Base-by-base conservation (phyloP, 176 grass and related monocot genomes). In the Aegilops longissima region DNA sequence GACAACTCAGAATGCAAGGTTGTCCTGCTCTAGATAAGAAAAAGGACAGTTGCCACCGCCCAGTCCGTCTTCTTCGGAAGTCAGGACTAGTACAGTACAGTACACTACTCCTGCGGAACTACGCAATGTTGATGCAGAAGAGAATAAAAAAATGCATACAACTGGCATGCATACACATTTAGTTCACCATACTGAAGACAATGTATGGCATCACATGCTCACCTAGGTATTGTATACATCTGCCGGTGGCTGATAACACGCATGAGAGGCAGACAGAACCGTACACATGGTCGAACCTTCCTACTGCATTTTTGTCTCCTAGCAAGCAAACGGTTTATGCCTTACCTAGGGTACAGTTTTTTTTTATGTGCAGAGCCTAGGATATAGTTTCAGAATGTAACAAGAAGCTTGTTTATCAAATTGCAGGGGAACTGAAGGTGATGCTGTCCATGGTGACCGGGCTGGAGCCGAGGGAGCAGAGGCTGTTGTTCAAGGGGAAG, bases 401-500 rank as follows among this genome's bases (percentile, higher is more conserved):
- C 62, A 67, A 12, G 24, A 78, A 75, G 2, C 7, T 68, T 24
- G 12, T 34, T 51, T 30, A 11, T 75, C 38, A 71, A 27, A 74
- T 77, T 88, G 58, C 84, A 99, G 97, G 94, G 23, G 92, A 94
- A 13, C 80, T 96, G 89, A 99, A 99, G 94, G 84, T 91, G 59
- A 73, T 88, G 21, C 14, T 96, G 66, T 81, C 90, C 62, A 87
- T 91, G 87, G 77, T 90, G 45, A 91, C 92, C 45, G 97, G 92
- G 24, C 76, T 99, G 47, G 89, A 96, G 83, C 89, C 97, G 5
- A 86, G 77, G 70, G 93, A 96, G 84, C 92, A 99, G 88, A 94
- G 91, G 90, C 82, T 99, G 23, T 36, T 99, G 52, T 99, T 99
- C 87, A 96, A 83, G 86, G 92, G 97, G 12, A 99, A 94, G 70